These are phyloP conservation scores for Candida smagusa DNA, from an alignment of 1,139 yeast species.

Conservation along the genomic window DNA sequence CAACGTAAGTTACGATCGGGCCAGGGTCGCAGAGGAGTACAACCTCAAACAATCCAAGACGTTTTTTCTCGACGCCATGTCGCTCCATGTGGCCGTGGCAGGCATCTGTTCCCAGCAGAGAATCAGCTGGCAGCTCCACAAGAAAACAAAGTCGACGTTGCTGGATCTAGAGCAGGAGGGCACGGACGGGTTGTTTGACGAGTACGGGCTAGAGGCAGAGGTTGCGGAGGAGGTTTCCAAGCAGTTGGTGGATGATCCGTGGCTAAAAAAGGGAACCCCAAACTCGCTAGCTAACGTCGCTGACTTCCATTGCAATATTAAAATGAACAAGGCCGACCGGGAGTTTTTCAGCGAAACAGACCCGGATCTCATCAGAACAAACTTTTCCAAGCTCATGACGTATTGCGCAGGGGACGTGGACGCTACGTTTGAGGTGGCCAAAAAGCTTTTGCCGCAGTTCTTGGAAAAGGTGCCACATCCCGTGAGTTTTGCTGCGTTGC, in stretches of 20 bases:
- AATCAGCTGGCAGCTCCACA: conserved; percentile 69
- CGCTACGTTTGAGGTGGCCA: conserved; percentile 69
- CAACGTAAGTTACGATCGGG: conserved; percentile 88
- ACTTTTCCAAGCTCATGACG: conserved; percentile 58
- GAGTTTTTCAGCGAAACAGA: conserved; percentile 60
- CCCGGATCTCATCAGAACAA: conserved; percentile 50
- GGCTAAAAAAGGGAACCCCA: conserved; percentile 74
- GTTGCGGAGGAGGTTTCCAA: conserved; percentile 16
- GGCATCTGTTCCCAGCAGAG: conserved; percentile 95
- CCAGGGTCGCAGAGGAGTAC: conserved; percentile 83
- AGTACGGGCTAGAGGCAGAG: conserved; percentile 1
- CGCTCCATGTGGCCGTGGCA: conserved; percentile 83
- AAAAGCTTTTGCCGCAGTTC: conserved; percentile 68
- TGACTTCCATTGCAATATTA: conserved; percentile 68
- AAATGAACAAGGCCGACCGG: conserved; percentile 64
- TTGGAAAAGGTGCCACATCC: conserved; percentile 81
- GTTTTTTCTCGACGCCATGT: conserved; percentile 87
- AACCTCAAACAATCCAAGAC: conserved; percentile 61
- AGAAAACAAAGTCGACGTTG: conserved; percentile 26
- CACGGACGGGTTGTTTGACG: conserved; percentile 1
- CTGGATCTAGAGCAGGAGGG: not conserved
- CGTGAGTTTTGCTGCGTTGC: conserved; percentile 85
- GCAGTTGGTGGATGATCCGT: conserved; percentile 56
- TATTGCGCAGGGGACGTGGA: conserved; percentile 88
- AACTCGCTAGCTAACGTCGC: conserved; percentile 85